Evolutionary conservation across 768 basidiomycete species (phyloP).

Genomic region (Dacryopinax spathularia): DNA sequence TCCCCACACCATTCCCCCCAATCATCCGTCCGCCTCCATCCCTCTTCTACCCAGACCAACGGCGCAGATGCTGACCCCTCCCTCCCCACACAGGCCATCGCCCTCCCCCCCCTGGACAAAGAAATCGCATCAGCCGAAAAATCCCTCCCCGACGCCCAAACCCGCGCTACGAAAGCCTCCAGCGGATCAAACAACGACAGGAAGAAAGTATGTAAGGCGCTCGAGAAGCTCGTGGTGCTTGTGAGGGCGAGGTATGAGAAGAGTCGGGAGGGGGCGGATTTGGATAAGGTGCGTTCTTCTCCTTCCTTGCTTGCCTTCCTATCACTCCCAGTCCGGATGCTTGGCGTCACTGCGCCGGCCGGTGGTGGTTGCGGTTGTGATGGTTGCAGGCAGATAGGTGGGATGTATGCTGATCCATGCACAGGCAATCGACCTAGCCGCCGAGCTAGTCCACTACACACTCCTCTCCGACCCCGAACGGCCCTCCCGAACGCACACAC

Average conservation of each 20-base stretch:
- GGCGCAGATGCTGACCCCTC: neutral
- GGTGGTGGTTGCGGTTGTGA: no score
- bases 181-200: neutral
- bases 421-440: neutral
- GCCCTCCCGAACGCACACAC: neutral
- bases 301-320: neutral
- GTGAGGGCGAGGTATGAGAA: neutral
- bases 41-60: neutral
- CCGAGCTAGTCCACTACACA: neutral
- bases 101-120: neutral
- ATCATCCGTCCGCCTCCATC: neutral
- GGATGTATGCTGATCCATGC: neutral
- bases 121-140: neutral
- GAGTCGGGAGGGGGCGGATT: neutral
- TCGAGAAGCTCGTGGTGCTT: neutral
- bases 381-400: no score
- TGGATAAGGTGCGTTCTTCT: neutral
- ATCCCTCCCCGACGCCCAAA: neutral
- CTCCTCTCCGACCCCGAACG: neutral
- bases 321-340: no score
- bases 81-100: neutral
- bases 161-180: neutral
- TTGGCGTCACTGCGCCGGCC: no score
- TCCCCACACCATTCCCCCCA: no score
- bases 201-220: neutral